A percentile compares a stretch with the other conserved stretches of the same genome.
These are phyloP conservation scores for Cytospora chrysosperma DNA, from an alignment of 2,329 filamentous ascomycete species.

Conservation along the genomic window DNA sequence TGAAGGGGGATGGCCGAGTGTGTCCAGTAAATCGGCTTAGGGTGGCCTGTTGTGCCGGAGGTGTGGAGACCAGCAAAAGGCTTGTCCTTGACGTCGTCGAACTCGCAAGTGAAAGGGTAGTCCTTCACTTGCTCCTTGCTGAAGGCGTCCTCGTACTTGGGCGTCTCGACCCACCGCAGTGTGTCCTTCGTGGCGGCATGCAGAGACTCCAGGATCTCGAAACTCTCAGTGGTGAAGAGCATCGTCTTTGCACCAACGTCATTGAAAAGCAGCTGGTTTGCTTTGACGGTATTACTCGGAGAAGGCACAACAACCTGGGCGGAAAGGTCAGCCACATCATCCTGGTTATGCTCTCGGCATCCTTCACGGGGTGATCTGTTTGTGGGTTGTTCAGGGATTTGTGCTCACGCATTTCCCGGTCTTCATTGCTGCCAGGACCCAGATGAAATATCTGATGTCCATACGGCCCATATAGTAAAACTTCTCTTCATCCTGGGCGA, in stretches of 20 bases:
- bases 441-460: slow-evolving; percentile 24
- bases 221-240: slow-evolving; percentile 20
- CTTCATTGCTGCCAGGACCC: slow-evolving; percentile 21
- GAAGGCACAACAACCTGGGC: slow-evolving; percentile 11
- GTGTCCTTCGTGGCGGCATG: slow-evolving; percentile 17
- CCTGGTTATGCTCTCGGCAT: too few species aligned
- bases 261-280: slow-evolving; percentile 11
- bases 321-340: background rate
- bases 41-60: slow-evolving; percentile 30
- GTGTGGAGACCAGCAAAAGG: slow-evolving; percentile 29
- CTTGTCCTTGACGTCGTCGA: slow-evolving; percentile 24
- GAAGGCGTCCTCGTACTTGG: slow-evolving; percentile 15
- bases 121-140: slow-evolving; percentile 16
- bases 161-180: slow-evolving; percentile 10
- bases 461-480: slow-evolving; percentile 22
- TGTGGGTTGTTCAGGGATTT: too few species aligned
- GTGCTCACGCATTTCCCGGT: slow-evolving; percentile 18
- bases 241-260: slow-evolving; percentile 24
- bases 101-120: slow-evolving; percentile 17
- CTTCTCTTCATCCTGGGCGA: slow-evolving; percentile 19
- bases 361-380: background rate
- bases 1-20: slow-evolving; percentile 20
- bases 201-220: slow-evolving; percentile 18
- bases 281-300: slow-evolving; percentile 12
- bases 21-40: slow-evolving; percentile 28